Evolutionary conservation across 202 grass and related monocot species (phyloP).

Genomic region (Panicum hallii): DNA sequence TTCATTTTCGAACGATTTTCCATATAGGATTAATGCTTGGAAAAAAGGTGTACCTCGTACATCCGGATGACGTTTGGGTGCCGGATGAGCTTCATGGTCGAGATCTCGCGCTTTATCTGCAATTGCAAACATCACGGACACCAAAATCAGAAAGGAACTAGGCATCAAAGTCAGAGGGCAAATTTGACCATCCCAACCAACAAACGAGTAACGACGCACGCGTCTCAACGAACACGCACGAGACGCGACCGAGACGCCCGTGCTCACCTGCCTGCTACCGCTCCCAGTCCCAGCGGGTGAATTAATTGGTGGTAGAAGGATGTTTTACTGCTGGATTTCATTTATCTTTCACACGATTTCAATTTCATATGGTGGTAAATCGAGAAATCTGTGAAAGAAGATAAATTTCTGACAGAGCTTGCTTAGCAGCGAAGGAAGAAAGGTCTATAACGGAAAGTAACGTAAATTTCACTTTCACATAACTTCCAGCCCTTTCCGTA

Average conservation of each 20-base stretch:
- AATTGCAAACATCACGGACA: background rate
- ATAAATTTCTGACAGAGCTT: background rate
- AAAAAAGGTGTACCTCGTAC: constrained; percentile 67
- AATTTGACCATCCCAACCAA: constrained; percentile 27
- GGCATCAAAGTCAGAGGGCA: background rate
- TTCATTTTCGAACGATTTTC: constrained; percentile 6
- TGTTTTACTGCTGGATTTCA: background rate
- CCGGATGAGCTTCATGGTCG: constrained; percentile 96
- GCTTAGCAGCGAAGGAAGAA: constrained; percentile 10
- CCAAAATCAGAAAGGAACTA: background rate
- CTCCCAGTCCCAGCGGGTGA: background rate
- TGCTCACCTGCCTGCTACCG: background rate
- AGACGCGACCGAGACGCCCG: constrained; percentile 15
- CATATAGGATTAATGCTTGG: background rate
- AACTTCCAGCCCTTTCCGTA: background rate
- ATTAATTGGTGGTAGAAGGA: constrained; percentile 5
- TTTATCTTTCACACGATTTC: background rate
- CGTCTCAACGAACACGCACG: constrained; percentile 33
- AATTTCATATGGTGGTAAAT: background rate
- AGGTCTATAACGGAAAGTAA: background rate
- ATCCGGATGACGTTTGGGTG: constrained; percentile 97
- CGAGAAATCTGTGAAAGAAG: background rate
- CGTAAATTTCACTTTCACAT: background rate
- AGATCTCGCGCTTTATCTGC: constrained; percentile 98
- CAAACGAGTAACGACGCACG: background rate